Evolutionary conservation across 441 rosid genomes (phyloP), one percentile per base, ranked within the genome.

Genomic region (Breynia disticha): DNA sequence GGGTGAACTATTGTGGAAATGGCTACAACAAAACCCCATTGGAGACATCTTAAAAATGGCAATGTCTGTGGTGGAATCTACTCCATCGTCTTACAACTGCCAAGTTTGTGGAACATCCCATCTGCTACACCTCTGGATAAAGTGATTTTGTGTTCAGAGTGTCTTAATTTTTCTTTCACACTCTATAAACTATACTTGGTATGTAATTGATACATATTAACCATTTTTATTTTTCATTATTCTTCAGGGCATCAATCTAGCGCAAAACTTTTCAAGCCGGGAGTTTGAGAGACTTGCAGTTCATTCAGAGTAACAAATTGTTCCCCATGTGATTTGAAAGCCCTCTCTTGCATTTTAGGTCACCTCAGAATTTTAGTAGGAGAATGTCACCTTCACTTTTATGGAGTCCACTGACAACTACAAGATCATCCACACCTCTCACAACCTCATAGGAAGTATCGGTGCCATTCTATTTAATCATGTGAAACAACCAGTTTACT

Each of bases 1-100:
- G 95, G 95, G 58, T 85, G 95, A 68, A 85, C 90, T 44, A 90
- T 85, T 55, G 67, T 85, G 76, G 95, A 85, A 76, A 82, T 85
- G 95, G 84, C 86, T 42, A 85, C 90, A 19, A 70, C 87, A 39
- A 80, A 85, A 68, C 90, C 95, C 54, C 95, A 90, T 46, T 85
- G 86, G 87, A 78, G 82, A 66, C 90, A 85, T 61, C 80, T 64
- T 67, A 87, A 82, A 73, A 90, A 57, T 67, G 77, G 57, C 72
- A 72, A 59, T 90, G 95, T 64, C 46, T 87, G 55, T 91, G 79
- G 64, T 72, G 88, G 47, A 77, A 90, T 60, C 95, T 94, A 0
- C 42, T 18, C 6, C 57, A 72, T 58, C 97, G 95, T 55, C 87
- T 89, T 17, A 71, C 87, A 28, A 94, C 97, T 42, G 60, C 82